Evolutionary conservation across 108 stramenopile genomes (phyloP), one percentile per base, ranked within the genome.

Genomic region (Bacterosira constricta): DNA sequence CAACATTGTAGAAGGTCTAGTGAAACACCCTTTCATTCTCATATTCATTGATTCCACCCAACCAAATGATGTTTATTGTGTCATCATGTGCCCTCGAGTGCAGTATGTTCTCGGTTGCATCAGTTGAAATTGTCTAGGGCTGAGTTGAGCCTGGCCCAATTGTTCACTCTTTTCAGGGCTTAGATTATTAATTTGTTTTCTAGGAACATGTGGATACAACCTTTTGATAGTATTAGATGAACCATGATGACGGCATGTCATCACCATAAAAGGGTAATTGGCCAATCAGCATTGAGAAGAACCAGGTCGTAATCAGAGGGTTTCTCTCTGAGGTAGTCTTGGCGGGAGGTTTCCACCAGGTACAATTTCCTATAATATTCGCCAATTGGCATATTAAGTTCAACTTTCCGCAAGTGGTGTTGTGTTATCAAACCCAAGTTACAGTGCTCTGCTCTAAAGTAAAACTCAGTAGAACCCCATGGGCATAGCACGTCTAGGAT

Each of bases 401-500:
- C 36, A 30, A 58, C 42, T 18, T 32, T 58, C 42, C 27, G 20
- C 29, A 46, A 37, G 1, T 46, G 29, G 17, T 54, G 63, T 35
- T 61, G 70, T 17, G 47, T 18, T 0, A 60, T 38, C 47, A 51
- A 2, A 4, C 18, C 50, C 32, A 46, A 37, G 21, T 51, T 5
- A 6, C 29, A 18, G 13, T 50, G 30, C 5, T 6, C 5, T 0
- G 63, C 47, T 51, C 18, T 12, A 36, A 27, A 38, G 10, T 7
- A n/a, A 37, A 61, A 71, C 20, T 71, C 70, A 1, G 70, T 44
- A 23, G 58, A 71, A 9, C 70, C 70, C 60, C 59, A 71, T 12
- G 70, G 70, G 29, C 70, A 71, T 34, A 61, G 21, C 12, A 49
- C 20, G 29, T 71, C 53, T 0, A 58, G 70, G 17, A 71, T 35